Conservation (phyloP, 2,329 filamentous ascomycete genomes). For the Phaeosphaeria sp. region DNA sequence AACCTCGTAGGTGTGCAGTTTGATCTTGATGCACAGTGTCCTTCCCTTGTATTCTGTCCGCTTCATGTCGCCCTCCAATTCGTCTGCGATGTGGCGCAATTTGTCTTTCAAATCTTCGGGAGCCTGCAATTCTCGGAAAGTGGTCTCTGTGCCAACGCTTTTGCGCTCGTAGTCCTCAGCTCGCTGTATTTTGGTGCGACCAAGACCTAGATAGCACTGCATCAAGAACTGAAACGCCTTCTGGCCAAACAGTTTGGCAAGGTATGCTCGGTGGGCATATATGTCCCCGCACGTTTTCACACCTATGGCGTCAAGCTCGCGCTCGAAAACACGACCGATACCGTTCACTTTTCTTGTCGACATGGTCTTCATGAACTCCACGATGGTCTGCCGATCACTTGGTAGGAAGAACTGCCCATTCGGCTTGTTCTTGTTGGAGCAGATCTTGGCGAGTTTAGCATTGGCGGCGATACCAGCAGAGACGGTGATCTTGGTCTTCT, state of each 20-base stretch:
- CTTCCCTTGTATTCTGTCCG: constrained; percentile 84
- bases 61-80: constrained; percentile 84
- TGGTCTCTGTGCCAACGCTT: constrained; percentile 91
- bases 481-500: constrained; percentile 82
- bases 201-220: constrained; percentile 83
- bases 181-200: constrained; percentile 83
- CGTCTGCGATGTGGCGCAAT: constrained; percentile 79
- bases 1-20: constrained; percentile 93
- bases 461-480: constrained; percentile 96
- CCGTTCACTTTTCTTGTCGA: constrained; percentile 93
- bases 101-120: constrained; percentile 75
- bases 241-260: constrained; percentile 83
- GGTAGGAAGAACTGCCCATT: constrained; percentile 87
- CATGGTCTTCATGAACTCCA: constrained; percentile 84
- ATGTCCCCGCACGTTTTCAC: constrained; percentile 90
- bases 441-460: constrained; percentile 92
- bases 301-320: constrained; percentile 86
- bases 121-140: constrained; percentile 81
- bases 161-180: constrained; percentile 91
- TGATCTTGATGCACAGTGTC: constrained; percentile 91
- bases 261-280: constrained; percentile 74
- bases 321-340: constrained; percentile 90
- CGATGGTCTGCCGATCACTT: constrained; percentile 74
- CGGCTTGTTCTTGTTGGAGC: constrained; percentile 94
- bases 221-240: constrained; percentile 90